Percentiles rank a stretch among this genome's conserved stretches.
These are phyloP conservation scores for Colletotrichum nymphaeae DNA, from an alignment of 2,329 filamentous ascomycete genomes.

Conservation along the genomic window DNA sequence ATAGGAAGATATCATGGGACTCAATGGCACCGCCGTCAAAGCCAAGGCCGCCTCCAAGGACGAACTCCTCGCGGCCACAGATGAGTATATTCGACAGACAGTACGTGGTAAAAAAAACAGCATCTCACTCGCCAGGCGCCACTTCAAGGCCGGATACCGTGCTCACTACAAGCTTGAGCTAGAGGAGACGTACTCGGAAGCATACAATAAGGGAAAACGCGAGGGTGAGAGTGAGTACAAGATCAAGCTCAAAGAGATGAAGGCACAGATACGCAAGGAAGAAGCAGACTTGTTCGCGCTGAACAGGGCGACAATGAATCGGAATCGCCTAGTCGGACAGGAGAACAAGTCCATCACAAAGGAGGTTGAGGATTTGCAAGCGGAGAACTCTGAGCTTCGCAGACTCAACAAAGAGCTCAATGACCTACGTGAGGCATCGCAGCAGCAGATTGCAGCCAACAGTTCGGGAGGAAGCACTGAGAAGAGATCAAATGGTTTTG, in stretches of 20 bases:
- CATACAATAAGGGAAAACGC: neutral
- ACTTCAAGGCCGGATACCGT: neutral
- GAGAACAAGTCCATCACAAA: neutral
- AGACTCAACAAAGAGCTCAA: neutral
- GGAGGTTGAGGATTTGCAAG: neutral
- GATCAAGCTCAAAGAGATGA: neutral
- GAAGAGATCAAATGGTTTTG: neutral
- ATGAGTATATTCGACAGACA: neutral
- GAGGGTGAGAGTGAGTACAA: neutral
- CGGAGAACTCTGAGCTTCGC: neutral
- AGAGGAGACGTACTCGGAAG: neutral
- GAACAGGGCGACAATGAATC: neutral
- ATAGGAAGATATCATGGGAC: neutral
- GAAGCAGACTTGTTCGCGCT: neutral
- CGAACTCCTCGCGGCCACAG: neutral
- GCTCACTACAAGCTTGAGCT: too few relatives aligned
- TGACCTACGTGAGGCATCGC: neutral
- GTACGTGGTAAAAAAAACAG: neutral
- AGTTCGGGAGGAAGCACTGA: neutral
- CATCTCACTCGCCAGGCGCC: neutral
- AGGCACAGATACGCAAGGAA: neutral
- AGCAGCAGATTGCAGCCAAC: accelerated
- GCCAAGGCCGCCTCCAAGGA: neutral
- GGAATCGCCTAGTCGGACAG: neutral
- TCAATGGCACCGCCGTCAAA: neutral